Conservation (phyloP, 2,329 filamentous ascomycete genomes). For the Exserohilum turcica region DNA sequence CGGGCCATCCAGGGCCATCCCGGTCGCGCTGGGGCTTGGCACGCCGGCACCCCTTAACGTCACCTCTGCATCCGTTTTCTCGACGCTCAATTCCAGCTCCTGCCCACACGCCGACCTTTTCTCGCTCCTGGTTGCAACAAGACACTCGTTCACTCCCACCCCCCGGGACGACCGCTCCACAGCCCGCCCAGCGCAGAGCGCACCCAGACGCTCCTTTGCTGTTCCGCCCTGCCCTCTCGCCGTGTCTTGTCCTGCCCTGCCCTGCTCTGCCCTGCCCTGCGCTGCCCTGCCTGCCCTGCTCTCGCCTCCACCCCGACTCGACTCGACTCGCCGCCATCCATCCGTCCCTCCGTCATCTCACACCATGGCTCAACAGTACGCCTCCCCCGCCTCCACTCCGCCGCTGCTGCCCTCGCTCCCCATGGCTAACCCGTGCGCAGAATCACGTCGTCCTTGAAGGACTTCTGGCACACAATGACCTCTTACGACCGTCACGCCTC, state of each 20-base stretch:
- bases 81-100: slow-evolving; percentile 20
- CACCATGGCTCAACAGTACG: slow-evolving; percentile 46
- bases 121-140: not conserved
- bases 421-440: slow-evolving; percentile 37
- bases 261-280: too few relatives aligned
- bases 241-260: too few relatives aligned
- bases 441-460: slow-evolving; percentile 67
- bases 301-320: slow-evolving; percentile 9
- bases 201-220: slow-evolving; percentile 23
- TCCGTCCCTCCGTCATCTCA: not conserved
- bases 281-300: too few relatives aligned
- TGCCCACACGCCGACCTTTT: slow-evolving; percentile 15
- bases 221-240: slow-evolving; percentile 16
- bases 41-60: slow-evolving; percentile 24
- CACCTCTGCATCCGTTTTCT: slow-evolving; percentile 22
- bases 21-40: slow-evolving; percentile 19
- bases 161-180: not conserved
- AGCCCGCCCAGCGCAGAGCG: slow-evolving; percentile 19
- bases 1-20: slow-evolving; percentile 14
- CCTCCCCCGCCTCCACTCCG: slow-evolving; percentile 4
- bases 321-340: not conserved
- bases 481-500: slow-evolving; percentile 83
- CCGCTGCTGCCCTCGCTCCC: slow-evolving; percentile 2
- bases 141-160: slow-evolving; percentile 9
- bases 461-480: slow-evolving; percentile 89